Evolutionary conservation across 768 basidiomycete species (phyloP).

Genomic region (Serendipita indica): DNA sequence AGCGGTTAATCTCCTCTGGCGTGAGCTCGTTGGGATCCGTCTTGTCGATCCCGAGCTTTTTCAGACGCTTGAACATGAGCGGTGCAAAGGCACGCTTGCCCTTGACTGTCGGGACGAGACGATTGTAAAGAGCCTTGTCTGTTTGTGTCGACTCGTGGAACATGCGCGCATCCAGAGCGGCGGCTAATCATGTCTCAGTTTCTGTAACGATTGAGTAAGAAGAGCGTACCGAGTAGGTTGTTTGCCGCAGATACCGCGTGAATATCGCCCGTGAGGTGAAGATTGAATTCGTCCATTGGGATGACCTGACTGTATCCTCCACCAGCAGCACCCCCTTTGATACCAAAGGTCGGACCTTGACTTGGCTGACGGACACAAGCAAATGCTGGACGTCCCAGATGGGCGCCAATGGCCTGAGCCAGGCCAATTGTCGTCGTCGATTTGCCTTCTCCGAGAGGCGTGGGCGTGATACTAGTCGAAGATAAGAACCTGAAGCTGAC

Average conservation of each 20-base stretch:
- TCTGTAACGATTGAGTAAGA: neutral
- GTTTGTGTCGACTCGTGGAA: constrained; percentile 94
- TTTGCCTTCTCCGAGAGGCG: constrained; percentile 94
- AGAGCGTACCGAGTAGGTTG: constrained; percentile 65
- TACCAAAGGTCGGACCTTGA: constrained; percentile 97
- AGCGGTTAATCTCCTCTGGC: constrained; percentile 77
- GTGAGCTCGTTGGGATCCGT: constrained; percentile 84
- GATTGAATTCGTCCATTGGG: constrained; percentile 99
- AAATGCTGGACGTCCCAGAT: constrained; percentile 81
- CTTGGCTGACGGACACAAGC: constrained; percentile 97
- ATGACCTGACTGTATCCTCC: constrained; percentile 98
- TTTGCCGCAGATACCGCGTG: constrained; percentile 96
- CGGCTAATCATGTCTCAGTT: constrained; percentile 60
- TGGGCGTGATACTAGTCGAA: constrained; percentile 70
- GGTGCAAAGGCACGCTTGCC: constrained; percentile 90
- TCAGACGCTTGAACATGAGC: constrained; percentile 87
- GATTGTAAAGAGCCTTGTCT: constrained; percentile 88
- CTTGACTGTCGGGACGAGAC: constrained; percentile 85
- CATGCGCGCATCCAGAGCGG: constrained; percentile 90
- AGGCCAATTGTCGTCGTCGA: constrained; percentile 96
- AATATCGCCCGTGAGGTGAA: constrained; percentile 93
- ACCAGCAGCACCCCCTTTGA: constrained; percentile 97
- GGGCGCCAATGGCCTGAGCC: constrained; percentile 90
- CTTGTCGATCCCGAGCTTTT: constrained; percentile 92
- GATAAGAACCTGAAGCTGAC: neutral